phyloP scores from a whole-genome alignment of 1,284 basidiomycete species.

The Pulchroboletus neoregius region DNA sequence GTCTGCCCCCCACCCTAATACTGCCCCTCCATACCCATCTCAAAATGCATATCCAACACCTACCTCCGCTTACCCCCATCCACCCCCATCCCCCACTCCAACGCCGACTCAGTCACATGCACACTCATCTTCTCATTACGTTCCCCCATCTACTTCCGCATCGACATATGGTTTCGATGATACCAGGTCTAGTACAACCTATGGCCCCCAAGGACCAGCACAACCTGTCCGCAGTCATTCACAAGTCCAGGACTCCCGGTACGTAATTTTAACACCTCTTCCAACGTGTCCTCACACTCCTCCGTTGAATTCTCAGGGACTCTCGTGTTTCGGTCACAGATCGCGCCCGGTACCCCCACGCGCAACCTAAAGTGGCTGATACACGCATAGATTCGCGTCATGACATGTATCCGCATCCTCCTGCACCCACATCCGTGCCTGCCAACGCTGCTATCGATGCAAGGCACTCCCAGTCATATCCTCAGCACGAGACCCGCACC shows the following conservation, averaged over 20 bases:
- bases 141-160: slow-evolving; percentile 20
- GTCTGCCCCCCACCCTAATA: slow-evolving; percentile 15
- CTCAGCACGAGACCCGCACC: slow-evolving; percentile 25
- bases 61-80: slow-evolving; percentile 30
- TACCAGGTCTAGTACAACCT: slow-evolving; percentile 17
- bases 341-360: slow-evolving; percentile 23
- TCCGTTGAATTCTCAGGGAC: slow-evolving; percentile 21
- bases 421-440: slow-evolving; percentile 16
- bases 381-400: slow-evolving; percentile 29
- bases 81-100: slow-evolving; percentile 29
- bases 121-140: slow-evolving; percentile 26
- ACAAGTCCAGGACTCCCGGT: slow-evolving; percentile 25
- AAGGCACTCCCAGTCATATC: slow-evolving; percentile 24
- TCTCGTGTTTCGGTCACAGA: slow-evolving; percentile 23
- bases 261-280: slow-evolving; percentile 10
- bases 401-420: slow-evolving; percentile 25
- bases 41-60: slow-evolving; percentile 28
- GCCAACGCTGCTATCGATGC: slow-evolving; percentile 18
- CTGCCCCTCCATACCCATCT: slow-evolving; percentile 16
- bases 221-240: slow-evolving; percentile 21
- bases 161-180: slow-evolving; percentile 25
- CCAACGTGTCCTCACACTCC: not conserved
- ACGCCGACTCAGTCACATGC: slow-evolving; percentile 27
- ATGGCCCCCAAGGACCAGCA: slow-evolving; percentile 16
- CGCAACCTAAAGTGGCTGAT: slow-evolving; percentile 23